phyloP scores from a whole-genome alignment of 176 grass and related monocot species.

The Saccharum officinarum region DNA sequence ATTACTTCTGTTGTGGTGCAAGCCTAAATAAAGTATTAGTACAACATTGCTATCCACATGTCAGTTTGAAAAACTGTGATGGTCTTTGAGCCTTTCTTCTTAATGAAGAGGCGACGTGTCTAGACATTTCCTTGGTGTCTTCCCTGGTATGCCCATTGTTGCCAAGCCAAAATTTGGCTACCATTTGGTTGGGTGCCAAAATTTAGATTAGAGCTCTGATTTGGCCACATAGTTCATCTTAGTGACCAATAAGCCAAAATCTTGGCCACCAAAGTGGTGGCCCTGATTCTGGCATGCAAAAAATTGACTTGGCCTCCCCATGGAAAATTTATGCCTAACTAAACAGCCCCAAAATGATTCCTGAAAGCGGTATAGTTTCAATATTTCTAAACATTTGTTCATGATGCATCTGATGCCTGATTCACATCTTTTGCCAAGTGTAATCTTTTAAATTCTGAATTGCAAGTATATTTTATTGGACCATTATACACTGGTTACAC shows the following conservation, averaged over 20 bases:
- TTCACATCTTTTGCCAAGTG: neutral
- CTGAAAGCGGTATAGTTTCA: neutral
- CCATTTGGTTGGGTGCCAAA: neutral
- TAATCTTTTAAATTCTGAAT: neutral
- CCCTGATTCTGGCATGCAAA: neutral
- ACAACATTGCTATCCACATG: neutral
- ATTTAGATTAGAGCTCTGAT: neutral
- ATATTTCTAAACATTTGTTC: neutral
- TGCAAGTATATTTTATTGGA: neutral
- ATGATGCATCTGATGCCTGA: neutral
- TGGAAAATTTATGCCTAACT: neutral
- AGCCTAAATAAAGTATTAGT: neutral
- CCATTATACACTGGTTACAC: neutral
- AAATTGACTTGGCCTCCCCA: neutral
- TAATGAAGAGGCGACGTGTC: neutral
- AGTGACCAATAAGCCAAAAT: neutral
- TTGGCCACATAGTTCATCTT: neutral
- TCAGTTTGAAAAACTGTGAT: neutral
- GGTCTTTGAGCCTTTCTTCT: conserved; percentile 7
- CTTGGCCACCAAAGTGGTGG: neutral
- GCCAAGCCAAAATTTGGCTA: neutral
- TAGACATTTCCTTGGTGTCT: neutral
- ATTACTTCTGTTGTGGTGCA: conserved; percentile 30
- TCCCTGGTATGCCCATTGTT: neutral
- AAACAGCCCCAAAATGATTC: neutral